Evolutionary conservation across 805 yeast species (phyloP).

Genomic region (Yarrowia sp.): DNA sequence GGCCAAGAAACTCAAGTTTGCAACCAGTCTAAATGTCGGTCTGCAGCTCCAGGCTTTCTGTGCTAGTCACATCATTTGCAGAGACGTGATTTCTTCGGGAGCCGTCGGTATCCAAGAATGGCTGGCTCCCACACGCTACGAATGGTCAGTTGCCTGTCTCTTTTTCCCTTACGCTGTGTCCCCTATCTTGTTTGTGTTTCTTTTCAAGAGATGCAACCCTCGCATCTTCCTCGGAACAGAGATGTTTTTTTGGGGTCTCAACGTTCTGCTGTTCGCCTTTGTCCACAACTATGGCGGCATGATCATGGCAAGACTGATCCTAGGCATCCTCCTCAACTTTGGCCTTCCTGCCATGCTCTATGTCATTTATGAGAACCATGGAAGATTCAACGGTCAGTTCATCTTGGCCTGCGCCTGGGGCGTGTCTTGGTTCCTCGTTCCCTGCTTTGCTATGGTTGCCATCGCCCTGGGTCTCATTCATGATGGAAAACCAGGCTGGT

Average conservation of each 20-base stretch:
- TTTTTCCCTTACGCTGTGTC: slow-evolving; percentile 2
- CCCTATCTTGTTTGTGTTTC: not conserved
- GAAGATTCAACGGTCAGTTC: slow-evolving; percentile 11
- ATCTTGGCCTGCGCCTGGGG: slow-evolving; percentile 19
- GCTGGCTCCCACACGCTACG: not conserved
- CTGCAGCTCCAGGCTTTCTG: slow-evolving; percentile 11
- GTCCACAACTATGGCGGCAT: slow-evolving; percentile 5
- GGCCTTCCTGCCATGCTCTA: slow-evolving; percentile 3
- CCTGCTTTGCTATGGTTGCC: slow-evolving; percentile 18
- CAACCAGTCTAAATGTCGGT: not conserved
- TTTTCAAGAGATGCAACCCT: slow-evolving; percentile 9
- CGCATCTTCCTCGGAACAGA: not conserved
- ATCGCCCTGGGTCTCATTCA: slow-evolving; percentile 15
- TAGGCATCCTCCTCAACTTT: slow-evolving; percentile 15
- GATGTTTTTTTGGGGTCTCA: slow-evolving; percentile 20
- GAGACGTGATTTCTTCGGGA: slow-evolving; percentile 7
- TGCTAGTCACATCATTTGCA: slow-evolving; percentile 6
- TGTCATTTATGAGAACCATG: slow-evolving; percentile 4
- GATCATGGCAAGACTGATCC: slow-evolving; percentile 5
- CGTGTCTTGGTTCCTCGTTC: slow-evolving; percentile 13
- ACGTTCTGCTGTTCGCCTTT: slow-evolving; percentile 12
- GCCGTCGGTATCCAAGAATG: not conserved
- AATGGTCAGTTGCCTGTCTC: slow-evolving; percentile 6
- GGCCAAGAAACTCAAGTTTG: slow-evolving; percentile 7
- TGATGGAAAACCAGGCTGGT: slow-evolving; percentile 22